These are phyloP conservation scores for Cystobasidium pallidum DNA, from an alignment of 1,284 basidiomycete species.

Conservation along the genomic window DNA sequence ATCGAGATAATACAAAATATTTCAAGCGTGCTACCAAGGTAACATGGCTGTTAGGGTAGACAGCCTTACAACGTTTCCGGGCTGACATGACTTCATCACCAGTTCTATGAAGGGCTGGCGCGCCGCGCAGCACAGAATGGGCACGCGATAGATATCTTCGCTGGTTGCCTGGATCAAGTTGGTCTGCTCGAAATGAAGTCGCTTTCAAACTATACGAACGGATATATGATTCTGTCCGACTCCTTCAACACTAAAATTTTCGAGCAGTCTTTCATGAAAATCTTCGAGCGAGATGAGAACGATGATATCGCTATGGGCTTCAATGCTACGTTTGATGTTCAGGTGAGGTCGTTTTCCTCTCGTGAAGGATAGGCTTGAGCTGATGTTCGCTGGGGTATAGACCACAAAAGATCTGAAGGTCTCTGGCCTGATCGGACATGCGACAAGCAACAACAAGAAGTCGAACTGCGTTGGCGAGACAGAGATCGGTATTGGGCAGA, in stretches of 20 bases:
- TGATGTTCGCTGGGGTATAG: slow-evolving; percentile 58
- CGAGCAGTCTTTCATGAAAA: slow-evolving; percentile 94
- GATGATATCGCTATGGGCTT: slow-evolving; percentile 96
- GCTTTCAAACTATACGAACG: slow-evolving; percentile 91
- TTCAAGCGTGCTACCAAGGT: slow-evolving; percentile 97
- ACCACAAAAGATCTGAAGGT: slow-evolving; percentile 99
- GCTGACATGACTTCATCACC: not conserved
- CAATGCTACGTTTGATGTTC: slow-evolving; percentile 97
- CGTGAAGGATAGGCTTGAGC: not conserved
- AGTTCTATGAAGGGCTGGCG: slow-evolving; percentile 97
- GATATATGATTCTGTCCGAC: slow-evolving; percentile 93
- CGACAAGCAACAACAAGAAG: slow-evolving; percentile 96
- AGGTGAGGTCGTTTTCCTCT: slow-evolving; percentile 62
- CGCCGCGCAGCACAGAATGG: slow-evolving; percentile 93
- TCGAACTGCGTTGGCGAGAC: slow-evolving; percentile 97
- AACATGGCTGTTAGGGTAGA: no score
- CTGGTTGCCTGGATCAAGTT: slow-evolving; percentile 97
- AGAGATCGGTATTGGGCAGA: slow-evolving; percentile 98
- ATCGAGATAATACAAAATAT: slow-evolving; percentile 94
- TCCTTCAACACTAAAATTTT: slow-evolving; percentile 98
- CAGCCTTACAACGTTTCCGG: no score
- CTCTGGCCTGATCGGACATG: slow-evolving; percentile 96
- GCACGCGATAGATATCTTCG: slow-evolving; percentile 92
- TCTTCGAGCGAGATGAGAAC: slow-evolving; percentile 92
- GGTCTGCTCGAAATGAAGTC: slow-evolving; percentile 98